Conservation (phyloP, 805 yeast species). For the Saturnispora ahearnii region DNA sequence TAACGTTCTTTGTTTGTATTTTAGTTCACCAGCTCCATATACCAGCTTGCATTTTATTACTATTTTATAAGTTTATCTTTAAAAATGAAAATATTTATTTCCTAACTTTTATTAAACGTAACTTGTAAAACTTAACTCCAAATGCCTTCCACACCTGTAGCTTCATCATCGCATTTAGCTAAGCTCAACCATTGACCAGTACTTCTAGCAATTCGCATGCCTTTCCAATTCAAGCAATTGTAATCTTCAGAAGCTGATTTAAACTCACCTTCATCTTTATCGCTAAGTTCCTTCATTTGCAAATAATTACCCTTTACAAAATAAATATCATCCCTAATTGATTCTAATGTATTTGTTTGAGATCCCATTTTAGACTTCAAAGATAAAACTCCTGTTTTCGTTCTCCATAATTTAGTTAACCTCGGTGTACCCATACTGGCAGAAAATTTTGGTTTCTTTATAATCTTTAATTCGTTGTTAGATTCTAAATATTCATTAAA, state of each 20-base stretch:
- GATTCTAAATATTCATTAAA: constrained; percentile 16
- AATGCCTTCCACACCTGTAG: background rate
- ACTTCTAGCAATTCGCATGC: constrained; percentile 16
- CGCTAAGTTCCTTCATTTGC: constrained; percentile 8
- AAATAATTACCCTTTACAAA: constrained; percentile 17
- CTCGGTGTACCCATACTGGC: constrained; percentile 24
- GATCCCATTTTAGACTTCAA: constrained; percentile 10
- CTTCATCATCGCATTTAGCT: constrained; percentile 1
- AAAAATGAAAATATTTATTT: background rate
- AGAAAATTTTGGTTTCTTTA: constrained; percentile 17
- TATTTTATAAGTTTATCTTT: background rate
- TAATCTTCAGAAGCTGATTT: constrained; percentile 11
- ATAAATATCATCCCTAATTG: constrained; percentile 24
- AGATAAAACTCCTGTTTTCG: constrained; percentile 17
- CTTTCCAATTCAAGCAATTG: constrained; percentile 22
- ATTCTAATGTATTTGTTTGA: background rate
- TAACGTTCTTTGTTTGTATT: constrained; percentile 4
- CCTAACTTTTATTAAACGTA: background rate
- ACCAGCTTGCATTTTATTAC: constrained; percentile 8
- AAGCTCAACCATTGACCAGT: background rate
- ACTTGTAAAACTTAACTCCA: background rate
- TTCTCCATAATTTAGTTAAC: constrained; percentile 23
- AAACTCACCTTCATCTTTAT: background rate
- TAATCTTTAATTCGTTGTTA: constrained; percentile 1
- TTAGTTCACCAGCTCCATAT: background rate